Percentiles rank a stretch among this genome's conserved stretches.
Conservation (phyloP, 2,329 filamentous ascomycete genomes). For the Phoma sp. region DNA sequence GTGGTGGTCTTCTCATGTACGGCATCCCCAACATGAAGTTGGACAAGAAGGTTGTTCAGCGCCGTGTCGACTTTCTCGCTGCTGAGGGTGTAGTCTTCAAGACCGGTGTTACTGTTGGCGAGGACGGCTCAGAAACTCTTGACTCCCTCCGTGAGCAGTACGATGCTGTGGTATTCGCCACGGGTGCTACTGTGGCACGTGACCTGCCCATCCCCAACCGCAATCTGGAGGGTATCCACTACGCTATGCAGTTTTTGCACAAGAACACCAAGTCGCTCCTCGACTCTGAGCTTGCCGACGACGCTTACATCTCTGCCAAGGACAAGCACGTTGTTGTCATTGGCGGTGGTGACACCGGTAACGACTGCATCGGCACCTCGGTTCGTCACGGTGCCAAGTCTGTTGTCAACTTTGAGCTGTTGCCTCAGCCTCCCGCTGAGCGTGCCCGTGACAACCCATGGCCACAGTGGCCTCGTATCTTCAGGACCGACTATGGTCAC, state of each 20-base stretch:
- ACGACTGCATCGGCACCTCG: slow-evolving; percentile 96
- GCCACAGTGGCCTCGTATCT: slow-evolving; percentile 98
- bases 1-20: slow-evolving; percentile 95
- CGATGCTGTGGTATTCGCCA: slow-evolving; percentile 88
- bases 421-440: slow-evolving; percentile 89
- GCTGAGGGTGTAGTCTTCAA: slow-evolving; percentile 85
- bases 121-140: slow-evolving; percentile 73
- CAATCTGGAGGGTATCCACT: slow-evolving; percentile 89
- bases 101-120: slow-evolving; percentile 77
- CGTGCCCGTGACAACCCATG: slow-evolving; percentile 94
- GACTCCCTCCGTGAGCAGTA: slow-evolving; percentile 74
- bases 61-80: slow-evolving; percentile 93
- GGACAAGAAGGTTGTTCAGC: slow-evolving; percentile 95
- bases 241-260: slow-evolving; percentile 96
- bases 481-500: slow-evolving; percentile 98
- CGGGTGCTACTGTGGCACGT: slow-evolving; percentile 89
- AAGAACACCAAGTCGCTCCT: slow-evolving; percentile 97
- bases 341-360: slow-evolving; percentile 96
- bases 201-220: slow-evolving; percentile 91
- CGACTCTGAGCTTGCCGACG: slow-evolving; percentile 84
- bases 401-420: slow-evolving; percentile 93
- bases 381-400: slow-evolving; percentile 95
- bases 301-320: slow-evolving; percentile 90
- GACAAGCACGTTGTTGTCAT: slow-evolving; percentile 96
- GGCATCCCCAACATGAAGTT: slow-evolving; percentile 99